phyloP scores from a whole-genome alignment of 2,329 filamentous ascomycete genomes.

The Penicillium olsonii region DNA sequence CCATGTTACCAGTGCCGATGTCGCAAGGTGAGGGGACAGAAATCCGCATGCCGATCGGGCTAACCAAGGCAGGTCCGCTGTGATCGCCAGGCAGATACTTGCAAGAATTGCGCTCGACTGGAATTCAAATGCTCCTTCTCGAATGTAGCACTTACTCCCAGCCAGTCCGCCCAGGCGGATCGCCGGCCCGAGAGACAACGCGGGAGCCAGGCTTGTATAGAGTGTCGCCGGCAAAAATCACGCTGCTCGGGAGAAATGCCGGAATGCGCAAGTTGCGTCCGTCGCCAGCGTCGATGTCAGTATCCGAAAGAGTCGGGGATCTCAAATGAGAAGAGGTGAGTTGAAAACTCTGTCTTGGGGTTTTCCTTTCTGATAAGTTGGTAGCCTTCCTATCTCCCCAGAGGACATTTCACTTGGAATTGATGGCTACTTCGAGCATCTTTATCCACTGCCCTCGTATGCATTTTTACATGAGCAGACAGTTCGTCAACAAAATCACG shows the following conservation, averaged over 20 bases:
- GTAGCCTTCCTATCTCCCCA: background rate
- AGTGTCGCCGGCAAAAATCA: background rate
- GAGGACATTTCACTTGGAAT: constrained; percentile 3
- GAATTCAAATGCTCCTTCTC: constrained; percentile 2
- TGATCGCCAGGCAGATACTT: background rate
- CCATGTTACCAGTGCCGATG: background rate
- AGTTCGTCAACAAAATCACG: background rate
- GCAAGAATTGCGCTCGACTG: constrained; percentile 1
- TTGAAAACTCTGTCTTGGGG: background rate
- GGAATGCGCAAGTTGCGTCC: background rate
- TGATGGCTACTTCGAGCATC: constrained; percentile 9
- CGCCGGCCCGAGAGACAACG: background rate
- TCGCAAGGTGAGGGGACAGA: background rate
- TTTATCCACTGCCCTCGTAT: constrained; percentile 15
- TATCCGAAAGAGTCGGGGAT: background rate
- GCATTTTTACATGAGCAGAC: constrained; percentile 14
- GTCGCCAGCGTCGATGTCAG: background rate
- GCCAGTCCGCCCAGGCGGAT: background rate
- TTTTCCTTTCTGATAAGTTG: background rate
- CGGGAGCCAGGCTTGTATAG: background rate
- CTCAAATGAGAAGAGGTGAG: background rate
- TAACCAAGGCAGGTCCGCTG: constrained; percentile 1
- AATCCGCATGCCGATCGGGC: background rate
- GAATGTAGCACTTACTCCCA: background rate
- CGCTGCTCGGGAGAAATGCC: background rate